phyloP scores from a whole-genome alignment of 805 yeast genomes.

The Pichia sporocuriosa region DNA sequence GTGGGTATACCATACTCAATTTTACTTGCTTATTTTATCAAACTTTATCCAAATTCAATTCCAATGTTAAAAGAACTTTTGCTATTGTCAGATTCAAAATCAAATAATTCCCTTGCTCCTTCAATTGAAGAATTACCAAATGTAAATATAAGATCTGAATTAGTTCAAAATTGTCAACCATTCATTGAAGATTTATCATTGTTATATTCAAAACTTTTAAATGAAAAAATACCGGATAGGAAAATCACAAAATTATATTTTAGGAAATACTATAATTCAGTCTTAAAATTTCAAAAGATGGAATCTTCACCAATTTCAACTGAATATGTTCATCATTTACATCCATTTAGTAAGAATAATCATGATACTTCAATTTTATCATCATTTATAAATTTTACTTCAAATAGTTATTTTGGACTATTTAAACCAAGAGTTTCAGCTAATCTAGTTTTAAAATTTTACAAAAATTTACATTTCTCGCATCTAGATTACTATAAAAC shows the following conservation, averaged over 20 bases:
- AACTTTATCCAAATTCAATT: slow-evolving; percentile 11
- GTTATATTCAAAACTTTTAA: slow-evolving; percentile 11
- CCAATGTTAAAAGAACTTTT: slow-evolving; percentile 3
- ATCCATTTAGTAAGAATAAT: slow-evolving; percentile 15
- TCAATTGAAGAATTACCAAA: slow-evolving; percentile 5
- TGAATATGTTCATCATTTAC: slow-evolving; percentile 1
- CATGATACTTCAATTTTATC: slow-evolving; percentile 18
- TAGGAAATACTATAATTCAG: slow-evolving; percentile 5
- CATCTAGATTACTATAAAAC: slow-evolving; percentile 1
- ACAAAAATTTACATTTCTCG: not conserved
- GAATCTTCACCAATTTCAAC: not conserved
- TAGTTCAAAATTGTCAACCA: slow-evolving; percentile 1
- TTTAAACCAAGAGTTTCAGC: slow-evolving; percentile 3
- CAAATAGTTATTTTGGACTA: not conserved
- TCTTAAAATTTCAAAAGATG: slow-evolving; percentile 2
- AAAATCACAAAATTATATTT: slow-evolving; percentile 5
- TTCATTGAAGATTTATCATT: slow-evolving; percentile 10
- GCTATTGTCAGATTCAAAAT: not conserved
- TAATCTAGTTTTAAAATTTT: slow-evolving; percentile 6
- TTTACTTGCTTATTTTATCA: slow-evolving; percentile 10
- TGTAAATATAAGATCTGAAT: slow-evolving; percentile 8
- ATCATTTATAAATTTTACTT: slow-evolving; percentile 15
- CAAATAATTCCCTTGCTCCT: not conserved
- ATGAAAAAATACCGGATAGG: slow-evolving; percentile 5
- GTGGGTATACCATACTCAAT: slow-evolving; percentile 7